phyloP scores from a whole-genome alignment of 345 rosid species.

The Raphanus raphanistrum region DNA sequence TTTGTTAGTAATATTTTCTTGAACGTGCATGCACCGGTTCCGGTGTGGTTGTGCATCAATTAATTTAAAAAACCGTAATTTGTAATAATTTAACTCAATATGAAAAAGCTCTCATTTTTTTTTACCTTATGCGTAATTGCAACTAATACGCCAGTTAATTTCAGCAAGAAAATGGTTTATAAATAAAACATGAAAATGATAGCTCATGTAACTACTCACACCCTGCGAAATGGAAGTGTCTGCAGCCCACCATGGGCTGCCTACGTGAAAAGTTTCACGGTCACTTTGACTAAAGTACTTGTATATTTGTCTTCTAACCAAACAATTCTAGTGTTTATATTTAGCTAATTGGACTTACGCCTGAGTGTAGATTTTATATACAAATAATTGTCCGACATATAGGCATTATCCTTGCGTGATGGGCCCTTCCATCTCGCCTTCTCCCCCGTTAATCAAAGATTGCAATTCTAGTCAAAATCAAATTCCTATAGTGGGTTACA shows the following conservation, averaged over 20 bases:
- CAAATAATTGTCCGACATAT: slow-evolving; percentile 18
- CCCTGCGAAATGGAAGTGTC: neutral
- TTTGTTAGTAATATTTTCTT: neutral
- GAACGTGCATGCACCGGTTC: neutral
- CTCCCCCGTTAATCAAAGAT: slow-evolving; percentile 24
- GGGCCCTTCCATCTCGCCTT: slow-evolving; percentile 14
- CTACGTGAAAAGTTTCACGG: neutral
- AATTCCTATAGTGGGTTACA: slow-evolving; percentile 3
- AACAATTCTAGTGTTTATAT: neutral
- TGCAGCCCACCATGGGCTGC: neutral
- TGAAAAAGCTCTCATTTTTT: too few species aligned
- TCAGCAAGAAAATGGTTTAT: neutral
- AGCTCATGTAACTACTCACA: neutral
- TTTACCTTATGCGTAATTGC: too few species aligned
- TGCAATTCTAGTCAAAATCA: slow-evolving; percentile 1
- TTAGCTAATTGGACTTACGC: slow-evolving; percentile 19
- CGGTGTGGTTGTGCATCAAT: too few species aligned
- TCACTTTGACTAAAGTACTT: neutral
- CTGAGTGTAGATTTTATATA: neutral
- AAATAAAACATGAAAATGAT: neutral
- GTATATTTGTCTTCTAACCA: slow-evolving; percentile 10
- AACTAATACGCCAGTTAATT: neutral
- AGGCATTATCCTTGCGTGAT: slow-evolving; percentile 15
- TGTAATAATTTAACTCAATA: too few species aligned
- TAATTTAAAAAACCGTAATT: too few species aligned